Evolutionary conservation across 1,284 basidiomycete species (phyloP).

Genomic region (Pseudozyma thailandica): DNA sequence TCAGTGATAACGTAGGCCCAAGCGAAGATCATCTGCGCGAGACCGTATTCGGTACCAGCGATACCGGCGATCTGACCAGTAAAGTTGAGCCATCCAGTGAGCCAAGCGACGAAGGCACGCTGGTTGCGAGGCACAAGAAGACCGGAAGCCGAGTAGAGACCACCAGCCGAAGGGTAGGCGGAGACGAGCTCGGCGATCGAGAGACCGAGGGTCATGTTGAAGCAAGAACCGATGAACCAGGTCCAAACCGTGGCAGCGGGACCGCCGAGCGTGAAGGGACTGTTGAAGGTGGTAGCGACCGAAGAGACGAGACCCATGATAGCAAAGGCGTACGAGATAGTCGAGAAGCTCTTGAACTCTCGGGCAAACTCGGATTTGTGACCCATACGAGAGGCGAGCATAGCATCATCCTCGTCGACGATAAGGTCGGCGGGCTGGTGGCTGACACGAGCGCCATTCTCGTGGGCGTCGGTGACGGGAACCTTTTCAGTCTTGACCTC

Average conservation of each 20-base stretch:
- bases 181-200: slow-evolving; percentile 67
- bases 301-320: slow-evolving; percentile 67
- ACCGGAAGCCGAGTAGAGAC: slow-evolving; percentile 74
- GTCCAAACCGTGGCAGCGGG: slow-evolving; percentile 64
- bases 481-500: slow-evolving; percentile 37
- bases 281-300: slow-evolving; percentile 66
- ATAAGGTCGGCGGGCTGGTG: slow-evolving; percentile 44
- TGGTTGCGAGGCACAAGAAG: slow-evolving; percentile 61
- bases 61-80: slow-evolving; percentile 86
- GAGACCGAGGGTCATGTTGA: slow-evolving; percentile 65
- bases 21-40: slow-evolving; percentile 87
- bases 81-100: slow-evolving; percentile 77
- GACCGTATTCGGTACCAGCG: slow-evolving; percentile 87
- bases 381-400: slow-evolving; percentile 60
- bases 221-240: slow-evolving; percentile 64
- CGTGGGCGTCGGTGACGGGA: slow-evolving; percentile 16
- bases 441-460: slow-evolving; percentile 46
- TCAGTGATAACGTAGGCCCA: slow-evolving; percentile 70
- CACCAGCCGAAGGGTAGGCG: slow-evolving; percentile 85
- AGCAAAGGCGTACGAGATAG: slow-evolving; percentile 66
- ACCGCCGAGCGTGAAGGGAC: slow-evolving; percentile 60
- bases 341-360: slow-evolving; percentile 66
- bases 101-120: slow-evolving; percentile 75
- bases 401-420: slow-evolving; percentile 60
- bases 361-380: slow-evolving; percentile 66